Percentiles rank a stretch among this genome's conserved stretches.
These are phyloP conservation scores for Chrysanthemum makinoi DNA, from an alignment of 129 eudicot genomes.

Conservation along the genomic window DNA sequence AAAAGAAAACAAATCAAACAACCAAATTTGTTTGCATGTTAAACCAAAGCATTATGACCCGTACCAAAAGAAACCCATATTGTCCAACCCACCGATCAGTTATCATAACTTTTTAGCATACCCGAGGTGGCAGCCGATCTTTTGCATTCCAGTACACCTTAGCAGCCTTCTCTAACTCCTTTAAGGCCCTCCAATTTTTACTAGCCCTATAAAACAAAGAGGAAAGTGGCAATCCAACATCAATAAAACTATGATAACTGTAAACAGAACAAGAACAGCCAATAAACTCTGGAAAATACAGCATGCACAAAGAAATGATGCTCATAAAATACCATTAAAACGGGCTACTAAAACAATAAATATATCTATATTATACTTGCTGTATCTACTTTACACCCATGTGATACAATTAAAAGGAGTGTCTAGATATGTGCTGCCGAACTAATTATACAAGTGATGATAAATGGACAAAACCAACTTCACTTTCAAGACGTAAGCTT, in stretches of 20 bases:
- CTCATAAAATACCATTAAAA: not conserved
- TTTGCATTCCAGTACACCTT: conserved; percentile 88
- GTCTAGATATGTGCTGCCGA: not conserved
- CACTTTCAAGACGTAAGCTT: not conserved
- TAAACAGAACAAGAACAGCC: not conserved
- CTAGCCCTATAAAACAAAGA: conserved; percentile 51
- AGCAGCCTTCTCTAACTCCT: conserved; percentile 94
- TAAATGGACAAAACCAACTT: not conserved
- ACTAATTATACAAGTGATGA: not conserved
- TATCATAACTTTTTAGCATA: conserved; percentile 16
- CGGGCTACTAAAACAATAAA: not conserved
- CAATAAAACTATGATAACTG: not conserved
- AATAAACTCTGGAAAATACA: not conserved
- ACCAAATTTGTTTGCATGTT: not conserved
- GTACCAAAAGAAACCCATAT: not conserved
- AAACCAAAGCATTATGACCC: conserved; percentile 8
- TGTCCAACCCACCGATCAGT: not conserved
- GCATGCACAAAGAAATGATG: not conserved
- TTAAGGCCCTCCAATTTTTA: conserved; percentile 87
- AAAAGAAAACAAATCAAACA: too few species aligned
- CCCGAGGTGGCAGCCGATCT: conserved; percentile 98
- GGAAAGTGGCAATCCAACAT: not conserved
- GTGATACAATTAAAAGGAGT: not conserved
- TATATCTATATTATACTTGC: not conserved
- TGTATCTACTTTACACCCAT: not conserved